Evolutionary conservation across 1,284 basidiomycete genomes (phyloP).

Genomic region (Ganoderma lucidum): DNA sequence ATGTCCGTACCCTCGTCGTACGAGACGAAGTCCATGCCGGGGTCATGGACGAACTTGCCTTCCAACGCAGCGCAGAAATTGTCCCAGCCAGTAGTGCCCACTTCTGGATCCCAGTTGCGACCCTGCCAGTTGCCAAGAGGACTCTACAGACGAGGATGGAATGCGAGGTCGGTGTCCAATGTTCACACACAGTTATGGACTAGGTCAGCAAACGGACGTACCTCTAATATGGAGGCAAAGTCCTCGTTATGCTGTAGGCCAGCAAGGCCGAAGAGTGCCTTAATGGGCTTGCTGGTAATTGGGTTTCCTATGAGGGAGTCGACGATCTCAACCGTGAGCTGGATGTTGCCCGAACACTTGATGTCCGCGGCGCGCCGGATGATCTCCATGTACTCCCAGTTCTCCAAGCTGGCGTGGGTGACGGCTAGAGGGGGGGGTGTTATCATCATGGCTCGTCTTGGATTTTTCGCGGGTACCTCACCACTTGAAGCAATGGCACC

Average conservation of each 20-base stretch:
- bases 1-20: constrained; percentile 37
- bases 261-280: constrained; percentile 77
- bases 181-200: neutral
- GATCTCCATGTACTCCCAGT: constrained; percentile 90
- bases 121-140: constrained; percentile 66
- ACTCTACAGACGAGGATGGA: constrained; percentile 34
- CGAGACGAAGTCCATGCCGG: constrained; percentile 17
- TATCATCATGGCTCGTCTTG: neutral
- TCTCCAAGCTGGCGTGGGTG: constrained; percentile 75
- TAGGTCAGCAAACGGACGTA: constrained; percentile 38
- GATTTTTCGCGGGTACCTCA: constrained; percentile 33
- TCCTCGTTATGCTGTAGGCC: constrained; percentile 78
- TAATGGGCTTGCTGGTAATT: constrained; percentile 57
- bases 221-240: constrained; percentile 76
- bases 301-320: constrained; percentile 65
- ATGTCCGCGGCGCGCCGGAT: constrained; percentile 81
- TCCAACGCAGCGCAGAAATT: constrained; percentile 75
- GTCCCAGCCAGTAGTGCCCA: constrained; percentile 70
- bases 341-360: constrained; percentile 75
- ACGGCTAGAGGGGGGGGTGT: constrained; percentile 53
- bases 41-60: constrained; percentile 44
- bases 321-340: constrained; percentile 68
- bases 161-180: neutral
- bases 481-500: constrained; percentile 93
- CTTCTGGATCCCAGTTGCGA: constrained; percentile 81